Conservation (phyloP, 352 stramenopile genomes). For the Phytopythium litorale region DNA sequence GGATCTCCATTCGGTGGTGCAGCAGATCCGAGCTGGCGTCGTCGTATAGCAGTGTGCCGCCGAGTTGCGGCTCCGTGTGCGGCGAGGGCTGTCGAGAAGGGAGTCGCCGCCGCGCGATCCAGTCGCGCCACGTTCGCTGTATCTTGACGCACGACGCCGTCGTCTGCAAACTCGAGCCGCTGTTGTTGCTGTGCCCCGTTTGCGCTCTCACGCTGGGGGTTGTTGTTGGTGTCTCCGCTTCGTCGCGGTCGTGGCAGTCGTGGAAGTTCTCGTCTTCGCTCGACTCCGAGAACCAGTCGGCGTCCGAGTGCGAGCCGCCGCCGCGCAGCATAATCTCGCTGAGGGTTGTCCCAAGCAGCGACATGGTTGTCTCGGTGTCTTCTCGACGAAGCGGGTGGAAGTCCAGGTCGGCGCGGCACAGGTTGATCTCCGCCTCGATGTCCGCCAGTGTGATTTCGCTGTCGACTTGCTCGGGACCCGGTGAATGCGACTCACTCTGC, state of each 20-base stretch:
- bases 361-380: slow-evolving; percentile 29
- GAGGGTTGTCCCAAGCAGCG: slow-evolving; percentile 16
- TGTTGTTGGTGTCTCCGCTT: background rate
- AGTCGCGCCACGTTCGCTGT: slow-evolving; percentile 13
- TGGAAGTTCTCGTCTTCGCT: slow-evolving; percentile 7
- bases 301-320: background rate
- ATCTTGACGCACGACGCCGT: slow-evolving; percentile 10
- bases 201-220: too few species aligned
- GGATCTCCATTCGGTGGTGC: background rate
- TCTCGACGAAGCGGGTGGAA: slow-evolving; percentile 11
- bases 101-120: slow-evolving; percentile 1
- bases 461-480: background rate
- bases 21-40: background rate
- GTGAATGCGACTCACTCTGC: background rate
- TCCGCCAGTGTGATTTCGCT: background rate
- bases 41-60: background rate
- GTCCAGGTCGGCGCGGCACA: slow-evolving; percentile 1
- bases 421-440: slow-evolving; percentile 1
- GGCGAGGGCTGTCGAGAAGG: background rate
- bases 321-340: slow-evolving; percentile 11
- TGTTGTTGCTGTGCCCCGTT: background rate
- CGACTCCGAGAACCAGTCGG: slow-evolving; percentile 2
- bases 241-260: background rate
- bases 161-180: background rate
- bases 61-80: background rate